Conservation (phyloP, 148 eudicot species). For the Cornus kousa region DNA sequence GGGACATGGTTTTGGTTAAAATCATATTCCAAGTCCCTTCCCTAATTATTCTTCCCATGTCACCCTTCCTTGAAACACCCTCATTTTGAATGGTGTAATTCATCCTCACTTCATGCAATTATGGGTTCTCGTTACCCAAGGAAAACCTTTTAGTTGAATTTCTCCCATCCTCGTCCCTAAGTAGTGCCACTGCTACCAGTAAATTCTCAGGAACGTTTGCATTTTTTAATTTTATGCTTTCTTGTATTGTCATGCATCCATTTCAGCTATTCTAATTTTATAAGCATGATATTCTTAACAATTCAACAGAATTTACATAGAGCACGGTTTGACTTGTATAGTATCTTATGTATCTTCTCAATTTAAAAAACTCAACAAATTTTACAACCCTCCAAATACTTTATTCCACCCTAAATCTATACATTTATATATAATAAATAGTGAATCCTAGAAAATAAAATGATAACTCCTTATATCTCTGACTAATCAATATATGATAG, state of each 20-base stretch:
- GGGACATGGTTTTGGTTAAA: neutral
- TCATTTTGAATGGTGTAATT: neutral
- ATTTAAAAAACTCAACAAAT: too few species aligned
- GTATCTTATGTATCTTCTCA: neutral
- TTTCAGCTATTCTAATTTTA: neutral
- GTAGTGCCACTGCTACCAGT: neutral
- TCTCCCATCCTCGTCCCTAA: neutral
- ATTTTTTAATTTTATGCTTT: neutral
- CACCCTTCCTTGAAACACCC: neutral
- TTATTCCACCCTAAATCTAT: neutral
- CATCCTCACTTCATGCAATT: neutral
- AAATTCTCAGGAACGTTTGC: neutral
- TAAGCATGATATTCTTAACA: neutral
- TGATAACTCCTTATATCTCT: neutral
- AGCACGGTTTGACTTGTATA: neutral
- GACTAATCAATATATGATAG: neutral
- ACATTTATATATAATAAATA: neutral
- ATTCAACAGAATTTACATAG: neutral
- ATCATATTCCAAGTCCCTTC: too few species aligned
- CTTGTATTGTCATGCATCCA: neutral
- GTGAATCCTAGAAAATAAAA: neutral
- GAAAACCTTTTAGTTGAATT: neutral
- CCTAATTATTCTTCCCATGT: neutral
- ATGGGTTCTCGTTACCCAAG: neutral
- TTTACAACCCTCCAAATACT: neutral